Conservation (phyloP, 352 stramenopile species). For the Phytopythium chamaehyphon region DNA sequence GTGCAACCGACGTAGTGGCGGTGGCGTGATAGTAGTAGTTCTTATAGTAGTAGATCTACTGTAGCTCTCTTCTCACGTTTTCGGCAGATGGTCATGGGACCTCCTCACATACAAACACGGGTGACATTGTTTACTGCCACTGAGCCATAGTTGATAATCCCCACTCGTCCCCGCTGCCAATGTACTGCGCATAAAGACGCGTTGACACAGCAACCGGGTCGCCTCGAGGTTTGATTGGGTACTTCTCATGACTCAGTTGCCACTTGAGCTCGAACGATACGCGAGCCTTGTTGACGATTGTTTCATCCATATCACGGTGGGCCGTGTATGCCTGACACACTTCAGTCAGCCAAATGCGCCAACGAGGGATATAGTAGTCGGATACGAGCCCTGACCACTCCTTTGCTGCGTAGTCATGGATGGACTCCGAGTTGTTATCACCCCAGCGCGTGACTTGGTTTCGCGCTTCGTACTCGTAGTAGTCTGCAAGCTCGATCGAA, state of each 20-base stretch:
- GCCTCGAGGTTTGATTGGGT: conserved; percentile 38
- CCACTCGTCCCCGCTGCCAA: conserved; percentile 14
- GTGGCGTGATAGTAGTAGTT: no score
- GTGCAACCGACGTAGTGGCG: not conserved
- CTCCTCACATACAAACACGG: no score
- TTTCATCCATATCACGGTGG: conserved; percentile 48
- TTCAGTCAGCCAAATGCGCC: conserved; percentile 68
- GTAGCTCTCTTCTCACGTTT: no score
- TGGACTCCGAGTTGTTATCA: conserved; percentile 65
- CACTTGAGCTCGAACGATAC: conserved; percentile 73
- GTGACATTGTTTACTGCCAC: no score
- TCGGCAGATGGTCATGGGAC: no score
- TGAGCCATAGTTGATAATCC: not conserved
- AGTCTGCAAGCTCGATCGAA: conserved; percentile 28
- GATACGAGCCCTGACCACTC: conserved; percentile 69
- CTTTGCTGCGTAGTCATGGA: conserved; percentile 78
- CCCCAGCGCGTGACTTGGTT: conserved; percentile 82
- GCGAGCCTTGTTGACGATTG: conserved; percentile 35
- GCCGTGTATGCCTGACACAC: conserved; percentile 65
- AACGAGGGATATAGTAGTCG: conserved; percentile 65
- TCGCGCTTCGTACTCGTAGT: conserved; percentile 80
- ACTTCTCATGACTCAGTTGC: conserved; percentile 54
- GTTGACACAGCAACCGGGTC: conserved; percentile 50
- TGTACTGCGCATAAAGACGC: conserved; percentile 50
- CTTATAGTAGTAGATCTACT: no score